Evolutionary conservation across 169 alveolate species (phyloP).

Genomic region (Babesia bovis): DNA sequence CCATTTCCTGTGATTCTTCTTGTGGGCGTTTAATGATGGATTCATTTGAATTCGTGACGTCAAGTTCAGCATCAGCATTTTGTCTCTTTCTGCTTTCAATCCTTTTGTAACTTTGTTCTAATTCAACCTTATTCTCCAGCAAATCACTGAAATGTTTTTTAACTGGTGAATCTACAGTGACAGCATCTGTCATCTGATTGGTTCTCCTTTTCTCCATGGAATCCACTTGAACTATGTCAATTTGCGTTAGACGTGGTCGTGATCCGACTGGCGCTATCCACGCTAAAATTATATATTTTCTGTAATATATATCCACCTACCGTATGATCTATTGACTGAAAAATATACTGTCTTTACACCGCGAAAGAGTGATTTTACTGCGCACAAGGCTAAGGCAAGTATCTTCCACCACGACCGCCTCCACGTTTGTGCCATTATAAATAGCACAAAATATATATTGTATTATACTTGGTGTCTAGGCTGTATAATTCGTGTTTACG

Average conservation of each 20-base stretch:
- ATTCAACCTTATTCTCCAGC: slow-evolving; percentile 9
- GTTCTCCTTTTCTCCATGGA: slow-evolving; percentile 7
- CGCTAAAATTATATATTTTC: neutral
- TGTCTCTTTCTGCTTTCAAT: too few species aligned
- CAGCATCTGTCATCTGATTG: slow-evolving; percentile 12
- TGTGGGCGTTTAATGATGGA: neutral
- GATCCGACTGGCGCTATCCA: slow-evolving; percentile 30
- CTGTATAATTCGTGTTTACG: too few species aligned
- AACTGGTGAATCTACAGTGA: neutral
- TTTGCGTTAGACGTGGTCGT: slow-evolving; percentile 7
- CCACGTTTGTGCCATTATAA: slow-evolving; percentile 24
- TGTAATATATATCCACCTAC: neutral
- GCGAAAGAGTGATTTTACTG: slow-evolving; percentile 21
- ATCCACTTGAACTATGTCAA: slow-evolving; percentile 1
- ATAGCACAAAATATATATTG: neutral
- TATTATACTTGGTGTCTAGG: too few species aligned
- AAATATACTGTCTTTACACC: slow-evolving; percentile 19
- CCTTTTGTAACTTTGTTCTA: slow-evolving; percentile 15
- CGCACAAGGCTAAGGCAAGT: slow-evolving; percentile 27
- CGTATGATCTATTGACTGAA: slow-evolving; percentile 9
- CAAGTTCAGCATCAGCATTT: neutral
- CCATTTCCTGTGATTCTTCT: neutral
- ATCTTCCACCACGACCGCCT: slow-evolving; percentile 23
- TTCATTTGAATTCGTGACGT: neutral
- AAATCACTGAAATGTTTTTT: slow-evolving; percentile 34